Evolutionary conservation across 441 rosid species (phyloP), one percentile per base, ranked within the genome.

Genomic region (Gossypium laxum): DNA sequence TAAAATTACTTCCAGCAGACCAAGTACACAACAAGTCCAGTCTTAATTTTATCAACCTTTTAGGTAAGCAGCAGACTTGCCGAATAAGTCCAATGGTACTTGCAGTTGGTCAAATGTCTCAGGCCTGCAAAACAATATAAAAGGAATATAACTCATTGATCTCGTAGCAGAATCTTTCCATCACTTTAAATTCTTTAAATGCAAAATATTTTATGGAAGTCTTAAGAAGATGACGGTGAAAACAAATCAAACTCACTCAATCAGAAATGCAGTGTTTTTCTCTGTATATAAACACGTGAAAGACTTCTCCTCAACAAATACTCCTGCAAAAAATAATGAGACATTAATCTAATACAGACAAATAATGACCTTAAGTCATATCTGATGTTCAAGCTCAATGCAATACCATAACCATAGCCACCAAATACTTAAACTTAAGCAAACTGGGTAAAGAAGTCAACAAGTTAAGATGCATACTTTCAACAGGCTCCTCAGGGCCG

Each of bases 91-190:
- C 76, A 79, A 45, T 72, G 93, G 89, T 79, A 91, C 95, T 77
- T 90, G 95, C 69, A 90, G 59, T 84, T 93, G 97, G 79, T 93
- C 98, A 82, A 84, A 93, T 55, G 91, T 89, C 74, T 86, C 74
- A 30, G 88, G 83, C 78, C 98, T 91, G 82, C 51, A 11, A 76
- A 79, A 55, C 69, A 81, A 71, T 32, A 73, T 11, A 72, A 74
- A 11, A 28, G 45, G 43, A 21, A 70, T 11, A 72, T 22, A 71
- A 68, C 8, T 7, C 17, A 43, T 45, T 47, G 38, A 65, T 45
- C 7, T 12, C 3, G 34, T 5, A 60, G 67, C 50, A 62, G 69
- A 24, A 45, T 5, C 24, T 45, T 65, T 5, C 32, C 10, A 22
- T 45, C 19, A 47, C 18, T 45, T 47, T 6, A n/a, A 65, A 65